Conservation (phyloP, 2,329 filamentous ascomycete species). For the Trichoderma atroviride region DNA sequence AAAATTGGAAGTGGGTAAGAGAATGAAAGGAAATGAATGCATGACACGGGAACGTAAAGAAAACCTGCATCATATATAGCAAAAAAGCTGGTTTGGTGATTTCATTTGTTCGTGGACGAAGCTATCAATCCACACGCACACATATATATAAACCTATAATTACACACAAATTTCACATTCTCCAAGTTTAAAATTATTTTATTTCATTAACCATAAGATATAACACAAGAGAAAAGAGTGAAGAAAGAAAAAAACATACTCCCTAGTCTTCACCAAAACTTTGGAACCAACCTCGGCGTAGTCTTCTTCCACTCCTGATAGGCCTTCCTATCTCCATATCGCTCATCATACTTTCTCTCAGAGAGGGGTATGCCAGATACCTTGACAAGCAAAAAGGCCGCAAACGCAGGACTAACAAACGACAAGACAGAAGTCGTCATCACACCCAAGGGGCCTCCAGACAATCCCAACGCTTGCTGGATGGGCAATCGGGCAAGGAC, state of each 20-base stretch:
- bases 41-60: not conserved
- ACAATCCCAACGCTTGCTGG: constrained; percentile 60
- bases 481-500: constrained; percentile 57
- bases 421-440: constrained; percentile 47
- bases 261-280: constrained; percentile 47
- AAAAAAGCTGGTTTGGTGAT: not conserved
- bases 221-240: not conserved
- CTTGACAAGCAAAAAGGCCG: constrained; percentile 64
- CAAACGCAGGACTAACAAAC: constrained; percentile 64
- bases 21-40: not conserved
- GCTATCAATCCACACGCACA: not conserved
- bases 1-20: not conserved
- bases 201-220: no score
- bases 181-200: not conserved
- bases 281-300: constrained; percentile 66
- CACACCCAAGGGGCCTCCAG: constrained; percentile 42
- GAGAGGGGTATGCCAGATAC: constrained; percentile 67
- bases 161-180: not conserved
- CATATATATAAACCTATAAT: constrained; percentile 1
- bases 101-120: not conserved
- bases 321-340: constrained; percentile 64
- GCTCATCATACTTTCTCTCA: constrained; percentile 69
- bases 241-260: not conserved
- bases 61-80: constrained; percentile 4
- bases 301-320: constrained; percentile 70